Conservation (phyloP, 257 asterid genomes). For the Solanum clarkiae region DNA sequence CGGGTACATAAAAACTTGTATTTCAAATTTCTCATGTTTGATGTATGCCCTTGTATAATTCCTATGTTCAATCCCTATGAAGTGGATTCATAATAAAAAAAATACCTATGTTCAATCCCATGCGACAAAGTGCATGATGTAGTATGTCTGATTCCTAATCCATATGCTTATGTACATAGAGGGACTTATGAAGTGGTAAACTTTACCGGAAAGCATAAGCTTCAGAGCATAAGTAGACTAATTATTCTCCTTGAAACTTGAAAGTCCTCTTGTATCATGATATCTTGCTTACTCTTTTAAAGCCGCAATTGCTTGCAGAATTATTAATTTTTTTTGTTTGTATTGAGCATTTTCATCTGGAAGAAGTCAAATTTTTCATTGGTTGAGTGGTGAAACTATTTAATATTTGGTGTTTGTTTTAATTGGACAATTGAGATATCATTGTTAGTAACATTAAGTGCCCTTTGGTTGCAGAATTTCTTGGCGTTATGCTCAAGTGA, state of each 20-base stretch:
- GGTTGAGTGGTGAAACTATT: neutral
- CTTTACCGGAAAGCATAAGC: neutral
- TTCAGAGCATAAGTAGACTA: neutral
- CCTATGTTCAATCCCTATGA: neutral
- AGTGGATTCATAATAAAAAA: no score
- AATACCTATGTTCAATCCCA: neutral
- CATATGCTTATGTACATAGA: neutral
- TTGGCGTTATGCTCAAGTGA: conserved; percentile 88
- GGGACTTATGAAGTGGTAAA: neutral
- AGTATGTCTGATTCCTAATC: neutral
- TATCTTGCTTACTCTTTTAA: neutral
- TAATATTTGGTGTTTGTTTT: neutral
- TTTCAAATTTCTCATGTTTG: neutral
- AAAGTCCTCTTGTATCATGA: neutral
- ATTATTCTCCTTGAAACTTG: neutral
- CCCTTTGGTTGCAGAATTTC: conserved; percentile 53
- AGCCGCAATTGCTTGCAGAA: neutral
- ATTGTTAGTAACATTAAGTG: neutral
- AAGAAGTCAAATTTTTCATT: neutral
- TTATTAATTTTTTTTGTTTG: neutral
- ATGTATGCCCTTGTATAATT: neutral
- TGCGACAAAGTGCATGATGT: neutral
- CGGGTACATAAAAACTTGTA: neutral
- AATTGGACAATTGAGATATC: neutral
- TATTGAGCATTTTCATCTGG: neutral